phyloP scores from a whole-genome alignment of 805 yeast species.

The Wickerhamomyces silvicola region DNA sequence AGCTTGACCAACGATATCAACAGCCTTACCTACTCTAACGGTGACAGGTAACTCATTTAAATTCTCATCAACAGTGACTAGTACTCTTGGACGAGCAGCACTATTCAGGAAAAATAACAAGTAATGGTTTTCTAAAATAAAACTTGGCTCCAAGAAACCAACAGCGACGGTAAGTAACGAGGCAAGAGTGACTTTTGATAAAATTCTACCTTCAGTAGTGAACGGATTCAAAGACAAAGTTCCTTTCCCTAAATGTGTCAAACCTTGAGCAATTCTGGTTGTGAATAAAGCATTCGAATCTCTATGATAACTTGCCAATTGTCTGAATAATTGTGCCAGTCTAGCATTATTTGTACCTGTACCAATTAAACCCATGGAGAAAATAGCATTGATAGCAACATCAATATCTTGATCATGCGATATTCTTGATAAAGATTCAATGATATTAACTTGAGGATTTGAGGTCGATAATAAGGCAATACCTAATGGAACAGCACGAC shows the following conservation, averaged over 20 bases:
- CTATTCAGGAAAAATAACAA: conserved; percentile 81
- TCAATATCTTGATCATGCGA: conserved; percentile 94
- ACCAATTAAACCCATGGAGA: conserved; percentile 96
- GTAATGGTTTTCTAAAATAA: conserved; percentile 76
- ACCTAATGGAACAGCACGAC: conserved; percentile 96
- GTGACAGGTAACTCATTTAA: conserved; percentile 80
- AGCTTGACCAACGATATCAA: conserved; percentile 97
- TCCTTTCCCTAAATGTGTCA: conserved; percentile 94
- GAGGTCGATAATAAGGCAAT: conserved; percentile 93
- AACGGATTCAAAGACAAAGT: conserved; percentile 85
- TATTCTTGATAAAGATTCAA: conserved; percentile 91
- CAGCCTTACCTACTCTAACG: conserved; percentile 98
- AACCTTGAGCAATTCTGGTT: conserved; percentile 92
- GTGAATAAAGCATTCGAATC: conserved; percentile 87
- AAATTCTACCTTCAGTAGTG: conserved; percentile 78
- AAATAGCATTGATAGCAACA: conserved; percentile 91
- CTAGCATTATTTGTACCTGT: conserved; percentile 99
- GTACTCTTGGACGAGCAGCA: conserved; percentile 87
- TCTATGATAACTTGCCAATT: conserved; percentile 89
- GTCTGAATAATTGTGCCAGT: conserved; percentile 90
- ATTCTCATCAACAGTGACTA: conserved; percentile 87
- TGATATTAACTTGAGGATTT: conserved; percentile 94
- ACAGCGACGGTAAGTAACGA: conserved; percentile 80
- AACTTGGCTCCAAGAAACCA: conserved; percentile 80
- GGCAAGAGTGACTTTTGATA: conserved; percentile 86